These are phyloP conservation scores for Geum urbanum DNA, from an alignment of 306 rosid species.

Conservation along the genomic window DNA sequence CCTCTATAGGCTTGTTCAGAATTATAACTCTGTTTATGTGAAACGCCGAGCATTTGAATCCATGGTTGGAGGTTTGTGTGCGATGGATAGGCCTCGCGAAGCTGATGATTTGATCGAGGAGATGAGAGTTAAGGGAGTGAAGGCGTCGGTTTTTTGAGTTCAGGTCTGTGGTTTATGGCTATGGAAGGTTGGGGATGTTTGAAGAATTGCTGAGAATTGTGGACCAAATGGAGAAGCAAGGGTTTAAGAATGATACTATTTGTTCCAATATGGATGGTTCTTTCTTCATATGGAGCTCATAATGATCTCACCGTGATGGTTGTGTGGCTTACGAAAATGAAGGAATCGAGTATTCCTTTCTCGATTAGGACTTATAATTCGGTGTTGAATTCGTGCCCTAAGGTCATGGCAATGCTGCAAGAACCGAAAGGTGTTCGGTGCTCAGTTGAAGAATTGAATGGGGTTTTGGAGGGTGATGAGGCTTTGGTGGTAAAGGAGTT, in stretches of 20 bases:
- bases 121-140: conserved; percentile 39
- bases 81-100: conserved; percentile 55
- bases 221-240: conserved; percentile 50
- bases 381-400: conserved; percentile 60
- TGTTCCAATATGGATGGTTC: conserved; percentile 80
- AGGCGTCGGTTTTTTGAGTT: conserved; percentile 55
- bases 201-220: conserved; percentile 54
- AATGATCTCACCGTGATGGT: conserved; percentile 55
- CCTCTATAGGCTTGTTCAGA: conserved; percentile 38
- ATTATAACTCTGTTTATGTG: conserved; percentile 47
- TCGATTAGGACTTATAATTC: conserved; percentile 67
- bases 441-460: conserved; percentile 41
- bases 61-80: conserved; percentile 61
- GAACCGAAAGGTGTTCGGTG: conserved; percentile 36
- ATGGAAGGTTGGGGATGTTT: conserved; percentile 67
- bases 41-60: conserved; percentile 58
- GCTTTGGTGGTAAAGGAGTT: conserved; percentile 59
- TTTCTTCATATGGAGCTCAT: conserved; percentile 61
- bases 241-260: conserved; percentile 48
- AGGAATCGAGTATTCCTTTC: conserved; percentile 36
- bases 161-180: conserved; percentile 47
- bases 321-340: conserved; percentile 64
- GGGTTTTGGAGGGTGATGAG: conserved; percentile 48
- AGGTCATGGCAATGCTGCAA: conserved; percentile 37
- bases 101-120: conserved; percentile 56